phyloP scores from a whole-genome alignment of 2,329 filamentous ascomycete species.

The Amylocarpus encephaloides region DNA sequence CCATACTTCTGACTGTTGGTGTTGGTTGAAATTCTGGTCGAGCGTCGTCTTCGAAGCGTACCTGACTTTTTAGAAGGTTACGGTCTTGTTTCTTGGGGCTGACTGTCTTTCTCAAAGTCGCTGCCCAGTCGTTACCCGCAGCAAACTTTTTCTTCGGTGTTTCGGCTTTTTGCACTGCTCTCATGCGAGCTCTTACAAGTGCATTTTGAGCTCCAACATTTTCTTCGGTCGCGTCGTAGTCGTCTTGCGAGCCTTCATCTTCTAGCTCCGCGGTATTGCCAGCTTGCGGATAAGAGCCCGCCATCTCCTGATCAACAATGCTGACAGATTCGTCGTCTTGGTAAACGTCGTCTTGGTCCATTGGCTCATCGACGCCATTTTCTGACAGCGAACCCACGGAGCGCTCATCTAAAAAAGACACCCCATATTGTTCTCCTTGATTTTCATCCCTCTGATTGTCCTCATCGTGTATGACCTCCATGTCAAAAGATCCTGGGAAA shows the following conservation, averaged over 20 bases:
- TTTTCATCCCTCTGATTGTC: constrained; percentile 42
- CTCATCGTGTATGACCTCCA: constrained; percentile 48
- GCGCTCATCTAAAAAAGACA: constrained; percentile 92
- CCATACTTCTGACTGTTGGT: constrained; percentile 33
- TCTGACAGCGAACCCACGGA: constrained; percentile 72
- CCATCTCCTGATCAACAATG: constrained; percentile 65
- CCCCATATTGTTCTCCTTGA: constrained; percentile 36
- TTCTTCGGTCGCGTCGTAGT: constrained; percentile 41
- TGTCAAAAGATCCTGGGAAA: constrained; percentile 77
- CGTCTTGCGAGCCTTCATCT: constrained; percentile 42
- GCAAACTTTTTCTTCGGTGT: constrained; percentile 56
- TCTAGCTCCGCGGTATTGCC: constrained; percentile 71
- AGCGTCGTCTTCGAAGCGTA: constrained; percentile 25
- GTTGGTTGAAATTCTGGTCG: constrained; percentile 46
- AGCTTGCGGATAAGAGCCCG: constrained; percentile 68
- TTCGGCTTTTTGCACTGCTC: constrained; percentile 53
- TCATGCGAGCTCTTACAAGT: constrained; percentile 57
- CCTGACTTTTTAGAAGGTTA: constrained; percentile 54
- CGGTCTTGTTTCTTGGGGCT: constrained; percentile 91
- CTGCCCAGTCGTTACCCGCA: constrained; percentile 78
- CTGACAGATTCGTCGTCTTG: constrained; percentile 71
- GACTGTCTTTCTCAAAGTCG: constrained; percentile 88
- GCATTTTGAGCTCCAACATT: constrained; percentile 51
- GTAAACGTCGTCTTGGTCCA: constrained; percentile 60
- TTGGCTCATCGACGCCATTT: constrained; percentile 45